Percentiles rank a stretch among this genome's conserved stretches.
Conservation (phyloP, 768 basidiomycete species). For the Multifurca ochricompacta region DNA sequence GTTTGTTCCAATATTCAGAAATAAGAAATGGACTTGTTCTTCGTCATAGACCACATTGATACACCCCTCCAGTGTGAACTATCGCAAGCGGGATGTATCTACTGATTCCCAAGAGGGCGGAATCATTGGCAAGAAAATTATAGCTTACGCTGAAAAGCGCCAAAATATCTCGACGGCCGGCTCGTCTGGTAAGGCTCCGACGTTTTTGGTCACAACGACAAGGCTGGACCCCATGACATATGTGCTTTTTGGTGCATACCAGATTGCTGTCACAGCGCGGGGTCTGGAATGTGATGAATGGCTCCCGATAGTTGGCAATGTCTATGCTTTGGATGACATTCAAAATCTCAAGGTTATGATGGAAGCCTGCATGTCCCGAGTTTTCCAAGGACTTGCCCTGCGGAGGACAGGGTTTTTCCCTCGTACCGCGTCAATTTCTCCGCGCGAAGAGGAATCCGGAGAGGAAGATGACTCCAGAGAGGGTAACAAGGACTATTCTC, state of each 20-base stretch:
- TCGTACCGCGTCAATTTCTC: constrained; percentile 29
- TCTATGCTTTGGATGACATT: constrained; percentile 73
- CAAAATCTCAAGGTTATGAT: constrained; percentile 70
- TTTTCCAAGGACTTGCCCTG: constrained; percentile 75
- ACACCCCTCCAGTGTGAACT: constrained; percentile 82
- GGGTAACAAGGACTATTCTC: constrained; percentile 35
- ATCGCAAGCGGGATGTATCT: constrained; percentile 46
- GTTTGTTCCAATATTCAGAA: constrained; percentile 14
- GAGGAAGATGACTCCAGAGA: constrained; percentile 43
- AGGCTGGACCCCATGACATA: constrained; percentile 84
- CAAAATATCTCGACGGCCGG: constrained; percentile 53
- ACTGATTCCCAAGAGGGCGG: constrained; percentile 25
- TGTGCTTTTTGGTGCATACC: constrained; percentile 84
- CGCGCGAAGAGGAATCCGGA: constrained; percentile 49
- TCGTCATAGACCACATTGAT: constrained; percentile 57
- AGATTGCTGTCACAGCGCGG: constrained; percentile 56
- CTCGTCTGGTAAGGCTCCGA: constrained; percentile 33
- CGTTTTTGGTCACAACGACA: constrained; percentile 74
- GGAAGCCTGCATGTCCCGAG: constrained; percentile 79
- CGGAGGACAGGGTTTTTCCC: constrained; percentile 33
- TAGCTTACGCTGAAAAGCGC: constrained; percentile 78
- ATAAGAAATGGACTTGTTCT: constrained; percentile 7
- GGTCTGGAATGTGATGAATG: constrained; percentile 87
- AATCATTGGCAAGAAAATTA: constrained; percentile 59
- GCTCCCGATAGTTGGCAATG: constrained; percentile 73